Base-by-base conservation (phyloP, 2,329 filamentous ascomycete species). In the Apiospora arundinis region DNA sequence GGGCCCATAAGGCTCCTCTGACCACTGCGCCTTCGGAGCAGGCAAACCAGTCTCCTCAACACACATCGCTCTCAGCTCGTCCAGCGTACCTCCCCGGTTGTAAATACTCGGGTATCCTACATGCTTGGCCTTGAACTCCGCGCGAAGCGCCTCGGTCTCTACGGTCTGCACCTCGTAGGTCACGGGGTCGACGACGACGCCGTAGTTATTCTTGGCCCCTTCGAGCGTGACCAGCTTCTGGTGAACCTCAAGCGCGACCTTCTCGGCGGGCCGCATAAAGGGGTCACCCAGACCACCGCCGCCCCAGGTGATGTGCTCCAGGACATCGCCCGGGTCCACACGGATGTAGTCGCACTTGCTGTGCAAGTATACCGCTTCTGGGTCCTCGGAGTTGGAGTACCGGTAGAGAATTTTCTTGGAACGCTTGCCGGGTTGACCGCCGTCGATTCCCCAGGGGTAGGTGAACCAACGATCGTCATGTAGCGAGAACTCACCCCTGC, bases 271-370 rank as follows among this genome's bases (percentile, higher is more conserved):
- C 0, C 85, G 80, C 0, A 81, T 82, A 7, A 86, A 77, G 0
- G 84, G 82, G 75, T 86, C 84, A 44, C 85, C 85, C 16, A 86
- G 80, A 1, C 85, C 84, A 28, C 84, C 85, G 40, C 84, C 85
- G 65, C 85, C 84, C 85, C 84, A 86, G 5, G 85, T 87, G 42
- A 85, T 81, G 83, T 82, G 86, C 77, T 86, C 84, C 6, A 86
- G 82, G 1, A 86, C 79, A 72, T 87, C 85, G 16, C 82, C 84
- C 1, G 82, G 82, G 45, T 82, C 77, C 1, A 87, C 85, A 21
- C 80, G 80, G 37, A 87, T 75, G 73, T 85, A 81, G 73, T 87
- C 85, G 73, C 83, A 85, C 74, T 87, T 87, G n/a, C 81, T 83
- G 12, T 82, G 81, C 2, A 85, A 78, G 23, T 81, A 70, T 56